Conservation (phyloP, 805 yeast genomes). For the Saturnispora diversa region DNA sequence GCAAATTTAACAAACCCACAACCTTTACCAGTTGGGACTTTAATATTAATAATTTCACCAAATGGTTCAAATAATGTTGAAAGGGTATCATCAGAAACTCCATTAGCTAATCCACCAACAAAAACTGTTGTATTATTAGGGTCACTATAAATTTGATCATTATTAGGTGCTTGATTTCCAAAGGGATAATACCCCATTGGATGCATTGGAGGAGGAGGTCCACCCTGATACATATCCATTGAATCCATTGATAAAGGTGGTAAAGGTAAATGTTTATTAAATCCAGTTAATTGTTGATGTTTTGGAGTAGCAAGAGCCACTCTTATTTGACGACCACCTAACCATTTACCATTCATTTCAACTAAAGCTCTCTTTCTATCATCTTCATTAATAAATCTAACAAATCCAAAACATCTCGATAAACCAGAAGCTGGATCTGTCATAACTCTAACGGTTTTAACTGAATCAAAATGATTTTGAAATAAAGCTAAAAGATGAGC, state of each 20-base stretch:
- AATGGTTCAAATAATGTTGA: slow-evolving; percentile 60
- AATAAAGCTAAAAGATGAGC: slow-evolving; percentile 68
- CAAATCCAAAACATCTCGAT: slow-evolving; percentile 75
- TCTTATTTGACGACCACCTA: slow-evolving; percentile 68
- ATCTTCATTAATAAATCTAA: slow-evolving; percentile 60
- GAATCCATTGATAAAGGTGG: slow-evolving; percentile 6
- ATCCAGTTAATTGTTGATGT: slow-evolving; percentile 27
- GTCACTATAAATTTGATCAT: slow-evolving; percentile 30
- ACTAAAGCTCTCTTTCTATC: slow-evolving; percentile 61
- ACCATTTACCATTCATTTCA: slow-evolving; percentile 75
- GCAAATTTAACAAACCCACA: slow-evolving; percentile 71
- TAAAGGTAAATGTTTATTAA: slow-evolving; percentile 11
- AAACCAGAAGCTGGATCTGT: slow-evolving; percentile 75
- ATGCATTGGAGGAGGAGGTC: slow-evolving; percentile 18
- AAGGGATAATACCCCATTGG: slow-evolving; percentile 22
- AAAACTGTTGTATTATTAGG: slow-evolving; percentile 72
- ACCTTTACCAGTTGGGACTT: slow-evolving; percentile 71
- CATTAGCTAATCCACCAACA: slow-evolving; percentile 60
- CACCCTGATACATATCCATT: slow-evolving; percentile 13
- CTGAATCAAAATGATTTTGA: slow-evolving; percentile 56
- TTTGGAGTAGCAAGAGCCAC: slow-evolving; percentile 78
- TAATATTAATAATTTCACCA: slow-evolving; percentile 62
- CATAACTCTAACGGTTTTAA: slow-evolving; percentile 78
- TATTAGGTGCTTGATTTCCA: slow-evolving; percentile 2
- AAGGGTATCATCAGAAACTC: slow-evolving; percentile 54